Percentiles rank a stretch among this genome's conserved stretches.
These are phyloP conservation scores for Ophiostoma sp. DNA, from an alignment of 2,329 filamentous ascomycete genomes.

Conservation along the genomic window DNA sequence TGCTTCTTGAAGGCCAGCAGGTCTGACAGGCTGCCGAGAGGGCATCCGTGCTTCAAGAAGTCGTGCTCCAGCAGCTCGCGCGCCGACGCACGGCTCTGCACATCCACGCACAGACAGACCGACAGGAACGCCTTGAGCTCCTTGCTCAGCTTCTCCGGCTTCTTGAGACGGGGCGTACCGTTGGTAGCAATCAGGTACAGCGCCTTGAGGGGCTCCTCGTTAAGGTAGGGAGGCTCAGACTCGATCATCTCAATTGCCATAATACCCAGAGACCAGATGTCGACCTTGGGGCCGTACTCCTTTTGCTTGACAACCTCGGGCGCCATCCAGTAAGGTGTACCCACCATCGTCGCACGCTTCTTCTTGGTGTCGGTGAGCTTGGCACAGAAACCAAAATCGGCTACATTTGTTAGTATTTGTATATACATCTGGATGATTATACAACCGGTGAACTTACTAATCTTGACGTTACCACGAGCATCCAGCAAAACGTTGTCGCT, in stretches of 20 bases:
- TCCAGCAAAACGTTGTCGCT: conserved; percentile 96
- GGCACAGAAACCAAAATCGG: conserved; percentile 98
- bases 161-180: conserved; percentile 93
- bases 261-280: conserved; percentile 98
- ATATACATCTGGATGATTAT: neutral
- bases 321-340: conserved; percentile 99
- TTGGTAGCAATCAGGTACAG: conserved; percentile 97
- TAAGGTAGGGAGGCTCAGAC: conserved; percentile 93
- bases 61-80: conserved; percentile 86
- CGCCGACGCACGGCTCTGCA: conserved; percentile 87
- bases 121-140: conserved; percentile 96
- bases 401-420: conserved; percentile 40
- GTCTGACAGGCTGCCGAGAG: conserved; percentile 74
- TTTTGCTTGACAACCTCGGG: conserved; percentile 99
- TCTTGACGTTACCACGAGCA: conserved; percentile 92
- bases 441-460: conserved; percentile 59
- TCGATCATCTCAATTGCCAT: conserved; percentile 99
- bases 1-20: conserved; percentile 82
- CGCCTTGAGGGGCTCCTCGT: conserved; percentile 95
- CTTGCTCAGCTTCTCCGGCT: conserved; percentile 95
- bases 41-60: conserved; percentile 89
- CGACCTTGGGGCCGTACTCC: conserved; percentile 96
- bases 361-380: conserved; percentile 95
- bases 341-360: conserved; percentile 98
- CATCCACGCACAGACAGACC: conserved; percentile 93